phyloP scores from a whole-genome alignment of 2,329 filamentous ascomycete species.

The Venturia nashicola region DNA sequence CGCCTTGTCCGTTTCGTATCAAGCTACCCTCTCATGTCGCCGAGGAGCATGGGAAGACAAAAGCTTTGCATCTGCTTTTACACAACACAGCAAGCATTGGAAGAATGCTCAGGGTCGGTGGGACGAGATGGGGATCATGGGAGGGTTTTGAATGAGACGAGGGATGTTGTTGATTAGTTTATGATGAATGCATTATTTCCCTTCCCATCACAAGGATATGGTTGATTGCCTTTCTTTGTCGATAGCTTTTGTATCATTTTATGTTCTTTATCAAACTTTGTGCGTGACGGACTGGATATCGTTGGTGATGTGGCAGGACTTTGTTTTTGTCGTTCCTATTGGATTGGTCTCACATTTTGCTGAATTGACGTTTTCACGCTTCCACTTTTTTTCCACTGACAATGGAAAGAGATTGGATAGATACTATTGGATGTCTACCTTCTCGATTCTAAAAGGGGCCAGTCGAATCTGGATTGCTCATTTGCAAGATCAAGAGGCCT shows the following conservation, averaged over 20 bases:
- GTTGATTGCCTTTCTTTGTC: not conserved
- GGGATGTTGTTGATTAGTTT: not conserved
- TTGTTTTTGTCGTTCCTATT: too few species aligned
- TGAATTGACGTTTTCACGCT: too few species aligned
- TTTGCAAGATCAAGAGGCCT: too few species aligned
- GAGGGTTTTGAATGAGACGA: conserved; percentile 3
- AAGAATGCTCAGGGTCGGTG: not conserved
- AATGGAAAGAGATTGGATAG: too few species aligned
- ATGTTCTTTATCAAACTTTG: not conserved
- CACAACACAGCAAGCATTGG: not conserved
- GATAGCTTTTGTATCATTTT: not conserved
- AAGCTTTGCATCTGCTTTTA: conserved; percentile 3
- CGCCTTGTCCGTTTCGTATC: not conserved
- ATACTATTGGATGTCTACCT: too few species aligned
- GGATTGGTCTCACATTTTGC: too few species aligned
- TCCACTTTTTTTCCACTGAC: too few species aligned
- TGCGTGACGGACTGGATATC: not conserved
- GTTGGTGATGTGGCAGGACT: not conserved
- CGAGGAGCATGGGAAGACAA: conserved; percentile 1
- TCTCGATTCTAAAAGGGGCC: too few species aligned
- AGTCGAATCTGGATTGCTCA: too few species aligned
- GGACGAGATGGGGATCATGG: not conserved
- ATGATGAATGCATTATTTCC: conserved; percentile 3
- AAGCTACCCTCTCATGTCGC: not conserved
- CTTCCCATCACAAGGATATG: not conserved